phyloP scores from a whole-genome alignment of 163 green algal species.

The Trebouxiophyceae sp. region DNA sequence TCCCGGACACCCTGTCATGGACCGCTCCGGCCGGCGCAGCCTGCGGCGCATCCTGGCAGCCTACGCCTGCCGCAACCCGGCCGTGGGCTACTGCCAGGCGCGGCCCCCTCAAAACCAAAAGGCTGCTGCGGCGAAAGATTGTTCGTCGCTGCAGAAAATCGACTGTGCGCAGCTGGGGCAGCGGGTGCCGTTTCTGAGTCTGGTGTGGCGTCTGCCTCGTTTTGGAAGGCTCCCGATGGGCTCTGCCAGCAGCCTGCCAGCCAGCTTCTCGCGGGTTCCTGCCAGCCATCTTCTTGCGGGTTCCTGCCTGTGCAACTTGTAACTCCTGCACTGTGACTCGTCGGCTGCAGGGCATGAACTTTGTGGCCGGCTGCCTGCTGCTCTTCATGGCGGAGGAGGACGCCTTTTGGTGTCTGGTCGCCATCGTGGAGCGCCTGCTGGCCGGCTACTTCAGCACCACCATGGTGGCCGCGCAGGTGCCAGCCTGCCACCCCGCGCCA shows the following conservation, averaged over 20 bases:
- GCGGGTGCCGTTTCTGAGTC: too few species aligned
- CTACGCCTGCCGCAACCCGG: slow-evolving; percentile 69
- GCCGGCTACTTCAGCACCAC: slow-evolving; percentile 47
- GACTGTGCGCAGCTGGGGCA: too few species aligned
- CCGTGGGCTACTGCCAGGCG: slow-evolving; percentile 81
- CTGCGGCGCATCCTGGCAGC: slow-evolving; percentile 69
- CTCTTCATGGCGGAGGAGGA: slow-evolving; percentile 47
- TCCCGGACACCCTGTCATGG: slow-evolving; percentile 49
- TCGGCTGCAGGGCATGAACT: slow-evolving; percentile 72
- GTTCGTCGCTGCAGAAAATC: too few species aligned
- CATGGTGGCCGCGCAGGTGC: slow-evolving; percentile 58
- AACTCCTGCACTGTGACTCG: too few species aligned
- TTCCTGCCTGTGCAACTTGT: too few species aligned
- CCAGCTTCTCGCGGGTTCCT: too few species aligned
- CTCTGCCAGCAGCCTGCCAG: too few species aligned
- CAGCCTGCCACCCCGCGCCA: too few species aligned
- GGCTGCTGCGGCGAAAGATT: too few species aligned
- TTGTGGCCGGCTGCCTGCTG: slow-evolving; percentile 58
- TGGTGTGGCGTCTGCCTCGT: too few species aligned
- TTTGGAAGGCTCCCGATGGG: too few species aligned
- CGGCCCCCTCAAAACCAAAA: neutral
- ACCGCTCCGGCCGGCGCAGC: slow-evolving; percentile 29
- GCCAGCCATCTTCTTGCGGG: too few species aligned
- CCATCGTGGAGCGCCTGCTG: slow-evolving; percentile 56
- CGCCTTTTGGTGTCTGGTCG: slow-evolving; percentile 50